phyloP scores from a whole-genome alignment of 192 early-diverging fungal species.

The Paraglomus brasilianum region DNA sequence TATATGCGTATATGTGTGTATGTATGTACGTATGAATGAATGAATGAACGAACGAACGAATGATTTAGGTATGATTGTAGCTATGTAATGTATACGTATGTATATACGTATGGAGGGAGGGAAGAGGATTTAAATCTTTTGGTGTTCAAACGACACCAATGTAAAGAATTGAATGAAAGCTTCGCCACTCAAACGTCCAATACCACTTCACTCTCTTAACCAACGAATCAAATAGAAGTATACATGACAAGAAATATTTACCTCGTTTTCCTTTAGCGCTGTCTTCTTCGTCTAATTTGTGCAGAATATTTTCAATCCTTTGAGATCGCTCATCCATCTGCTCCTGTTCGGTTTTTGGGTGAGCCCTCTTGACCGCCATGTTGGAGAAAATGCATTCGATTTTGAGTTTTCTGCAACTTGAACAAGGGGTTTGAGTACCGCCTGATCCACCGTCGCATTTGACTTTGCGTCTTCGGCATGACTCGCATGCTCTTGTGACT shows the following conservation, averaged over 20 bases:
- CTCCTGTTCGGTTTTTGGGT: slow-evolving; percentile 27
- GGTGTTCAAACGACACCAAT: no score
- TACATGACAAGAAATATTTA: background rate
- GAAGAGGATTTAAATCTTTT: no score
- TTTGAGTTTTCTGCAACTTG: slow-evolving; percentile 30
- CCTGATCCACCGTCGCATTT: slow-evolving; percentile 67
- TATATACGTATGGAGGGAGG: no score
- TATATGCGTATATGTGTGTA: no score
- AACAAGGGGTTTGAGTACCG: slow-evolving; percentile 37
- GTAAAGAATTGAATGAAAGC: no score
- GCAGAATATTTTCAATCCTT: slow-evolving; percentile 21
- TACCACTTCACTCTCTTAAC: no score
- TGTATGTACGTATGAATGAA: no score
- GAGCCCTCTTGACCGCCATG: slow-evolving; percentile 23
- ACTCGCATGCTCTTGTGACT: slow-evolving; percentile 51
- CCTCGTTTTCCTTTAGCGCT: slow-evolving; percentile 10
- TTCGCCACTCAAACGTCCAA: no score
- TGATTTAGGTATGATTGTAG: no score
- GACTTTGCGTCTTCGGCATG: slow-evolving; percentile 65
- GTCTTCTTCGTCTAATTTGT: slow-evolving; percentile 30
- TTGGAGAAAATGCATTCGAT: slow-evolving; percentile 30
- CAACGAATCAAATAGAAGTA: no score
- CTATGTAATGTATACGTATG: no score
- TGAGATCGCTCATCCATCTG: slow-evolving; percentile 30
- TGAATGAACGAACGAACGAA: no score